Base-by-base conservation (phyloP, 1,139 yeast species). In the Hemisphaericaspora xylofermentans region DNA sequence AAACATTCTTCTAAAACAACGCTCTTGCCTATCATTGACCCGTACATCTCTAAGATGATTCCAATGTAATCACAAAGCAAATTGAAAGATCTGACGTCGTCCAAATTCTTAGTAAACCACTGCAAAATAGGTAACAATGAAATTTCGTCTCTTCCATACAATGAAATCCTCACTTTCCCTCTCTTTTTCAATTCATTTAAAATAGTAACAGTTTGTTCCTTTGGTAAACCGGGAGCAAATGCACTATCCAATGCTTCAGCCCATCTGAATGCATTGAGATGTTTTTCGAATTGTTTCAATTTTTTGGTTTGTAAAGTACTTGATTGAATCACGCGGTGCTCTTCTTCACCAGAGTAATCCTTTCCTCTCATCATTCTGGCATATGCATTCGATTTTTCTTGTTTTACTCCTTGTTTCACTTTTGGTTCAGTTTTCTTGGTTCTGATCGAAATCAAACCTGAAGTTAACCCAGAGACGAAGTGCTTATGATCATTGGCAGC, bases 381-480 rank as follows among this genome's bases (percentile, higher is more conserved):
- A 62, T 82, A 87, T 19, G 78, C 75, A 43, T 69, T 69, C 15
- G 78, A 62, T 49, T 74, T 75, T 39, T 60, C 61, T 49, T 63
- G 63, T 50, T 72, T 75, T 21, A 68, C 74, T 13, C 79, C 82
- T 51, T 72, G 80, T 45, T 67, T 66, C 27, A 70, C 82, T 51
- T 69, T 75, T 34, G 84, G 80, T 52, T 78, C 75, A 9, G 88
- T 78, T 63, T 86, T 86, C 56, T 95, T 78, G 0, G 98, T 91
- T 58, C 98, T 78, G 41, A 93, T 84, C 3, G 96, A 84, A 40
- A 93, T 68, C 46, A 93, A 72, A 7, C 98, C 98, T 2, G 95
- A 83, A 7, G 94, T 84, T 51, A 93, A 75, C 41, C 98, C 98
- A n/a, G 95, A 88, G 28, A 88, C 97, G 49, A 93, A 77, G 68